Evolutionary conservation across 2,329 filamentous ascomycete species (phyloP), one percentile per base, ranked within the genome.

Genomic region (Mycosphaerelloides madeirae): DNA sequence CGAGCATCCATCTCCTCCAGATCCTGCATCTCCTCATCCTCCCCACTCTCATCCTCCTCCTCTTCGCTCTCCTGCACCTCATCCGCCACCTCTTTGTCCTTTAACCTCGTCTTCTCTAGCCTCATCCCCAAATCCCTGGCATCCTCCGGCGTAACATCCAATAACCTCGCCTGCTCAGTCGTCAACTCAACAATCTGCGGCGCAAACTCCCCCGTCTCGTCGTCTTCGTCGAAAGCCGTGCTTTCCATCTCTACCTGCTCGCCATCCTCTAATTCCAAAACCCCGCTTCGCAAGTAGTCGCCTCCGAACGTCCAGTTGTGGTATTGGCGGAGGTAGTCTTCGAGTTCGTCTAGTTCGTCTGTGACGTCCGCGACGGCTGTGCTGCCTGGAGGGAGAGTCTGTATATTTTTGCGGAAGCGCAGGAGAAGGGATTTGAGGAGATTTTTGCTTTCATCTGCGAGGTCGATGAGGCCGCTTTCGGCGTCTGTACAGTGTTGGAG

Each of bases 181-280:
- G 69, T 71, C 48, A 75, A 51, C 31, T 83, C 76, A 15, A 84
- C 79, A 25, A 84, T 63, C 29, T 75, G 67, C 15, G 80, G 80
- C 22, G 80, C 80, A 69, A 80, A 83, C 53, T 84, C 80, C 9
- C 80, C 80, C 11, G 71, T 74, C 62, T 83, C 80, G 39, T 83
- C 79, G 15, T 82, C 78, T 55, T 78, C 77, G 34, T 81, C 79
- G 31, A 54, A 62, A 5, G 52, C 54, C 16, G 59, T 63, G 3
- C 58, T 61, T 15, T 80, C 77, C 68, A 83, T 69, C 52, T 80
- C 78, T 3, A 83, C 74, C 50, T 72, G 67, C 61, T 83, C 80
- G 13, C 80, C 80, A 56, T 83, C 80, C 58, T 83, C 80, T 42
- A 83, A 58, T 50, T 79, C 72, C 25, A 83, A 53, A 65, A 81